phyloP scores from a whole-genome alignment of 148 eudicot species.

The Nepenthes mirabilis region DNA sequence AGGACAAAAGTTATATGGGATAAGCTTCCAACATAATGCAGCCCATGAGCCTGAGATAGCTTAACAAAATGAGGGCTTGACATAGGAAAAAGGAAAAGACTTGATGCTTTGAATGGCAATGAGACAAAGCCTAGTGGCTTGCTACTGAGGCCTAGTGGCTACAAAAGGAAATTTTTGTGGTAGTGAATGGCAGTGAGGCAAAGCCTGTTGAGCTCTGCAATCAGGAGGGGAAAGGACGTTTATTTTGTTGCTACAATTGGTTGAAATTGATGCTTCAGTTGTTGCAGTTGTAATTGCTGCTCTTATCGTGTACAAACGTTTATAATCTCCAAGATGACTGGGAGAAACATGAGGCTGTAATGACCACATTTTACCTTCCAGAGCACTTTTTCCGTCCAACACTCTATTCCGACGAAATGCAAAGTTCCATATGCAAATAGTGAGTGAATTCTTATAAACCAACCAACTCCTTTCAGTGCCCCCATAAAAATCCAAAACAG shows the following conservation, averaged over 20 bases:
- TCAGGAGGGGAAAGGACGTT: conserved; percentile 39
- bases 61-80: conserved; percentile 28
- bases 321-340: conserved; percentile 25
- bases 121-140: too few species aligned
- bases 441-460: too few species aligned
- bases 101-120: conserved; percentile 18
- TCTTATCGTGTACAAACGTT: conserved; percentile 26
- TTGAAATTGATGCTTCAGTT: conserved; percentile 10
- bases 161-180: conserved; percentile 30
- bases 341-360: conserved; percentile 47
- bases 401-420: conserved; percentile 32
- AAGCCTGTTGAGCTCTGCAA: conserved; percentile 29
- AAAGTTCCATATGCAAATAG: neutral
- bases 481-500: too few species aligned
- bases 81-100: conserved; percentile 19
- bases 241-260: conserved; percentile 36
- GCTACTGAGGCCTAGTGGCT: conserved; percentile 26
- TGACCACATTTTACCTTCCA: conserved; percentile 55
- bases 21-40: conserved; percentile 31
- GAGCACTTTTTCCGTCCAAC: conserved; percentile 34
- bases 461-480: too few species aligned
- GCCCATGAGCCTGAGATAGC: conserved; percentile 26
- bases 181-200: conserved; percentile 24
- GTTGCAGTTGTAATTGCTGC: conserved; percentile 10
- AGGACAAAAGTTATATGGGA: conserved; percentile 22